phyloP scores from a whole-genome alignment of 345 rosid genomes.

The Theobroma cacao region DNA sequence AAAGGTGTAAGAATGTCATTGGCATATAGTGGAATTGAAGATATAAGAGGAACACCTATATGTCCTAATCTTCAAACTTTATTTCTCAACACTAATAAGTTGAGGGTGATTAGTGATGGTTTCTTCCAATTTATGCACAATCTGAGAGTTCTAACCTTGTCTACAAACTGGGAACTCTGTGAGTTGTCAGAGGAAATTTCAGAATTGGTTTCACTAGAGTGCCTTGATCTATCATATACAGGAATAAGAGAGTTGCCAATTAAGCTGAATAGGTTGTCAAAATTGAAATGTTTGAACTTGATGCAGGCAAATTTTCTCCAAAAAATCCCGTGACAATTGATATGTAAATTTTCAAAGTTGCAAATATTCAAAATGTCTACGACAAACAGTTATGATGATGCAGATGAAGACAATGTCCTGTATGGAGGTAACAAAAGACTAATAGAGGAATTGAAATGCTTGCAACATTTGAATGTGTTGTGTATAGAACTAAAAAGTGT shows the following conservation, averaged over 20 bases:
- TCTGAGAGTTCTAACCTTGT: constrained; percentile 32
- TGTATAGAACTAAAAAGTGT: not conserved
- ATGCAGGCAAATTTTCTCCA: not conserved
- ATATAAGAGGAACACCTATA: constrained; percentile 5
- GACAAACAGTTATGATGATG: not conserved
- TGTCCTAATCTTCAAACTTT: constrained; percentile 24
- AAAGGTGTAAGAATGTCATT: constrained; percentile 4
- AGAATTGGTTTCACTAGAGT: constrained; percentile 8
- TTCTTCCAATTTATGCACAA: constrained; percentile 37
- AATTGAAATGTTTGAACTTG: constrained; percentile 12
- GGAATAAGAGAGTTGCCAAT: not conserved
- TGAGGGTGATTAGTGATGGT: constrained; percentile 6
- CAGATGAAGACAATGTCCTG: not conserved
- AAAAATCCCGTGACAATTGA: constrained; percentile 12
- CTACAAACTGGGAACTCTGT: not conserved
- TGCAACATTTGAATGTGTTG: not conserved
- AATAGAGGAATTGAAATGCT: constrained; percentile 2
- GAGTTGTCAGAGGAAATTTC: not conserved
- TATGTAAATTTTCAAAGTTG: too few relatives aligned
- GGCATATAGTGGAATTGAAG: not conserved
- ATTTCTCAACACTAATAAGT: constrained; percentile 10
- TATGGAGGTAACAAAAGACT: not conserved
- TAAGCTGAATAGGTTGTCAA: not conserved
- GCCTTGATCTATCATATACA: constrained; percentile 1
- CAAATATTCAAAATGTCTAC: not conserved